Evolutionary conservation across 768 basidiomycete genomes (phyloP), one percentile per base, ranked within the genome.

Genomic region (Psilocybe cyanescens): DNA sequence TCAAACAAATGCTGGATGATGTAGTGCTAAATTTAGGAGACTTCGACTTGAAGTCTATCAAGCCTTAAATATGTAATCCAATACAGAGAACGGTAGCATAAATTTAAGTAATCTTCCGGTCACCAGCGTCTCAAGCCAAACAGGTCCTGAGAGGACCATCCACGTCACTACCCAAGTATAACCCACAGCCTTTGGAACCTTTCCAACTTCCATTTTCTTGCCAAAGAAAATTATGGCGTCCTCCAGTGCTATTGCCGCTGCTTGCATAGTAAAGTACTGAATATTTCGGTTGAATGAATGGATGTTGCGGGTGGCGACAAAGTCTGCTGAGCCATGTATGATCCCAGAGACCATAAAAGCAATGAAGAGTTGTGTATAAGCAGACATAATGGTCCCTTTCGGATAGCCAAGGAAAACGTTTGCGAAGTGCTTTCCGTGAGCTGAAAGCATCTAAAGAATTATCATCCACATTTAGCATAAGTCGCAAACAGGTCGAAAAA

Each of bases 291-390:
- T 39, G 28, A 45, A 55, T 29, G 53, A 60, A 66, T 11, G 45
- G 46, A 12, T 47, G 5, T 61, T 52, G 28, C 59, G 60, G 8
- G 66, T 41, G 8, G 65, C 65, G 63, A 70, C 70, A 44, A 66
- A 70, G 51, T 78, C 76, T 6, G 68, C 74, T 51, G 63, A 63
- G 35, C 64, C 62, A 58, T 80, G 78, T 33, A 77, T 48, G 24
- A 74, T 12, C 7, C 70, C 74, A 3, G 78, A 78, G 6, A 78
- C 55, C 9, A 70, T 28, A 68, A 78, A 79, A 0, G 74, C 75
- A 11, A 68, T 62, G 63, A 68, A 76, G 8, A 80, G 70, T 44
- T 76, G 75, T 11, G 70, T 70, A 5, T 68, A 65, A 29, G 73
- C 74, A 11, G 75, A 73, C 8, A 57, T 45, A 24, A 57, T 65